Conservation (phyloP, 805 yeast species). For the Candida andamanensis region DNA sequence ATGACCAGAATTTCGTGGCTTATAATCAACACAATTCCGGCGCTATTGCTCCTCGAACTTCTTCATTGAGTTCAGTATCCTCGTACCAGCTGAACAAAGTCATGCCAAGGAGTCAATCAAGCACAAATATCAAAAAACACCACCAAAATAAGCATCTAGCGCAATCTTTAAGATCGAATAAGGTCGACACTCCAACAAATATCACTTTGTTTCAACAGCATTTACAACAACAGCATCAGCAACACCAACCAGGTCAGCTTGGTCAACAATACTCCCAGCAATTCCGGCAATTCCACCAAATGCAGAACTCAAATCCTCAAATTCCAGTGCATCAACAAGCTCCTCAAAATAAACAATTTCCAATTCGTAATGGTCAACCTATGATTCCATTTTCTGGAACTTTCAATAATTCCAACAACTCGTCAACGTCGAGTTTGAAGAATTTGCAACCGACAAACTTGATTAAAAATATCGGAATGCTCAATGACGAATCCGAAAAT, state of each 20-base stretch:
- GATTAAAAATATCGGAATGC: constrained; percentile 6
- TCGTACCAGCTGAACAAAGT: background rate
- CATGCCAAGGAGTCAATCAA: constrained; percentile 7
- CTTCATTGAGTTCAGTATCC: constrained; percentile 3
- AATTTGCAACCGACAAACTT: constrained; percentile 11
- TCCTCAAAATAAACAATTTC: constrained; percentile 1
- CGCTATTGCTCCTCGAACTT: constrained; percentile 3
- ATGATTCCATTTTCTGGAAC: background rate
- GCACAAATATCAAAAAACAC: constrained; percentile 6
- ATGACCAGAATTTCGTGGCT: constrained; percentile 1
- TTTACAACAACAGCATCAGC: constrained; percentile 12
- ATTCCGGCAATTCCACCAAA: constrained; percentile 13
- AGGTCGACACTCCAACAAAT: constrained; percentile 12
- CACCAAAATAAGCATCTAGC: constrained; percentile 9
- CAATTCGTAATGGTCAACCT: too few species aligned
- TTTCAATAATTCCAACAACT: constrained; percentile 8
- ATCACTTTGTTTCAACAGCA: constrained; percentile 13
- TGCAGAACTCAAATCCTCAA: constrained; percentile 5
- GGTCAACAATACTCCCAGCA: constrained; percentile 10
- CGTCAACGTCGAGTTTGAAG: constrained; percentile 13
- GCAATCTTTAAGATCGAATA: constrained; percentile 10
- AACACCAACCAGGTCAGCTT: constrained; percentile 11
- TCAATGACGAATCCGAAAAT: constrained; percentile 6
- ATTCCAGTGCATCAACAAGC: constrained; percentile 1
- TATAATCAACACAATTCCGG: background rate